Base-by-base conservation (phyloP, 2,329 filamentous ascomycete species). In the Claviceps monticola region DNA sequence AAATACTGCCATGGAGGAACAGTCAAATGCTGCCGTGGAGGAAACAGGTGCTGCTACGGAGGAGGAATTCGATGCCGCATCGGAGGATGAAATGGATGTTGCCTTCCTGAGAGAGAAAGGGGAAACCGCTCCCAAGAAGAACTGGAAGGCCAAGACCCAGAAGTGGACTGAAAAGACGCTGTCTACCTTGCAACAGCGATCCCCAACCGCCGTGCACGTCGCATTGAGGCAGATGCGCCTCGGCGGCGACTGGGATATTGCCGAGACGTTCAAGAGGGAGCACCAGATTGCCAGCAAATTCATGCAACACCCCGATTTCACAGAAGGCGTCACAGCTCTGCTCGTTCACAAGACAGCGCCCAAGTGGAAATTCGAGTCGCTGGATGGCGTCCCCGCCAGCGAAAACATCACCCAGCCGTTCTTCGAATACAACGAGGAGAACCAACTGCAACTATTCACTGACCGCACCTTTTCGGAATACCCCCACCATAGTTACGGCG, bases 281-380 rank as follows among this genome's bases (percentile, higher is more conserved):
- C 79, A 93, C 68, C 77, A 84, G 62, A 88, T 98, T 54, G 89
- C 91, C 2, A 73, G 77, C 53, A 79, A 82, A 56, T 97, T 98
- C 73, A 97, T 98, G 91, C 75, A 76, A 52, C 84, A 93, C 65
- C 85, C 80, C 4, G 93, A 98, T 68, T 98, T 98, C 63, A 82
- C 82, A 44, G 88, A 95, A 69, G 93, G 93, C 51, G 91, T 98
- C n/a, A 80, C 80, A 49, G 84, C 88, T 23, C 78, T 84, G 48
- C 76, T 98, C 42, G 78, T 93, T 60, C 76, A 80, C 62, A 88
- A 88, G 69, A 59, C 70, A 57, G 73, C 74, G 21, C 86, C 90
- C 1, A 71, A 75, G 55, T 98, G 93, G 93, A 68, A 84, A 56
- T 90, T 89, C 4, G 75, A 78, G 44, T 80, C 76, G 6, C 74